Percentiles rank a stretch among this genome's conserved stretches.
These are phyloP conservation scores for Saccharata proteae DNA, from an alignment of 2,329 filamentous ascomycete species.

Conservation along the genomic window DNA sequence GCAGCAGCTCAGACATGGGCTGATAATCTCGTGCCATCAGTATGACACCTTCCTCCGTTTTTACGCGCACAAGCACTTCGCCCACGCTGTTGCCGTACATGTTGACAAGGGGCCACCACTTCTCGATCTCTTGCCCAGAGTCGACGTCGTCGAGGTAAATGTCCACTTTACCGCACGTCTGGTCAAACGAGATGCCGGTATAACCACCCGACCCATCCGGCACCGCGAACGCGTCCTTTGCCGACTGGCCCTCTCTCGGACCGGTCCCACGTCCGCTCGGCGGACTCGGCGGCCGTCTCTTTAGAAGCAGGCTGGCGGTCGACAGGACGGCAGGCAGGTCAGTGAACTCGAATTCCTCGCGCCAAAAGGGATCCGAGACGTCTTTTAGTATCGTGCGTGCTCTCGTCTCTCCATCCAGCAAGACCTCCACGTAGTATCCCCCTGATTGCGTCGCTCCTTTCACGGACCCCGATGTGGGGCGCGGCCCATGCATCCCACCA, in stretches of 20 bases:
- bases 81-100: slow-evolving; percentile 65
- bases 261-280: not conserved
- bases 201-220: slow-evolving; percentile 27
- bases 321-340: slow-evolving; percentile 61
- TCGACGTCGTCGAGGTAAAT: slow-evolving; percentile 70
- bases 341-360: slow-evolving; percentile 65
- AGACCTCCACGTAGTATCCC: slow-evolving; percentile 68
- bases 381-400: slow-evolving; percentile 64
- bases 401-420: slow-evolving; percentile 67
- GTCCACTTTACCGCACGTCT: slow-evolving; percentile 61
- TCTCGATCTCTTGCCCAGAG: slow-evolving; percentile 64
- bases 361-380: slow-evolving; percentile 68
- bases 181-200: slow-evolving; percentile 35
- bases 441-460: slow-evolving; percentile 28
- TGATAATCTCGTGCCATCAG: slow-evolving; percentile 78
- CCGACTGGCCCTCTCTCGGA: slow-evolving; percentile 14
- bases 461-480: slow-evolving; percentile 19
- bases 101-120: slow-evolving; percentile 73
- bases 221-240: slow-evolving; percentile 14
- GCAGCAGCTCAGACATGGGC: slow-evolving; percentile 67
- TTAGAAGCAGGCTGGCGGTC: slow-evolving; percentile 58
- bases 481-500: slow-evolving; percentile 6
- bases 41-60: slow-evolving; percentile 81
- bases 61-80: slow-evolving; percentile 71
- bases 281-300: slow-evolving; percentile 37